Conservation (phyloP, 2,329 filamentous ascomycete genomes). For the Rhinocladiella similis region DNA sequence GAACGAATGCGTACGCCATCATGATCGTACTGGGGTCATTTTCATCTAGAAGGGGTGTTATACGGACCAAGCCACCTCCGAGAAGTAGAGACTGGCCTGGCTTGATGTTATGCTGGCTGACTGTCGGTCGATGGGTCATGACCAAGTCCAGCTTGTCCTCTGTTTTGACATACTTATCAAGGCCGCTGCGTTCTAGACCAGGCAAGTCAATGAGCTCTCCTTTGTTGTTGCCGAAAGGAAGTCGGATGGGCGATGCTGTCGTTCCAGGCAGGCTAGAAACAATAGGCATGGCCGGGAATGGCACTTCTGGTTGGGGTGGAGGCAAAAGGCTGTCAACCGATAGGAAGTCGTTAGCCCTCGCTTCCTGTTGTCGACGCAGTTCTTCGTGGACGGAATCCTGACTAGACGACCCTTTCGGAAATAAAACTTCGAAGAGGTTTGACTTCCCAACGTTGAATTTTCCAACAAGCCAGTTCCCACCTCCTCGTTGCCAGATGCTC, state of each 20-base stretch:
- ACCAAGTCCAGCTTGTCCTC: constrained; percentile 67
- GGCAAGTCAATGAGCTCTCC: constrained; percentile 94
- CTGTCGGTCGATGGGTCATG: constrained; percentile 74
- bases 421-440: constrained; percentile 81
- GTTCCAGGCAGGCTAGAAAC: constrained; percentile 88
- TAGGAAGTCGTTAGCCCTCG: constrained; percentile 26
- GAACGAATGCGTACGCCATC: constrained; percentile 83
- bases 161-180: constrained; percentile 70
- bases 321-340: constrained; percentile 64
- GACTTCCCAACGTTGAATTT: constrained; percentile 98
- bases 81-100: constrained; percentile 78
- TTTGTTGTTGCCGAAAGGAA: constrained; percentile 77
- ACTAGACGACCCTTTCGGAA: constrained; percentile 71
- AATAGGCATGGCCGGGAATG: constrained; percentile 81
- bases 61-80: constrained; percentile 81
- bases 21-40: constrained; percentile 49
- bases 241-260: constrained; percentile 89
- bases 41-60: constrained; percentile 63
- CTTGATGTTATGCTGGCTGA: constrained; percentile 72
- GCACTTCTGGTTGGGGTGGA: constrained; percentile 68
- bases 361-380: constrained; percentile 34
- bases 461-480: constrained; percentile 93
- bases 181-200: constrained; percentile 71
- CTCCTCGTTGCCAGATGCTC: constrained; percentile 78
- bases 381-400: constrained; percentile 34